Evolutionary conservation across 148 eudicot species (phyloP), one percentile per base, ranked within the genome.

Genomic region (Bassia scoparia): DNA sequence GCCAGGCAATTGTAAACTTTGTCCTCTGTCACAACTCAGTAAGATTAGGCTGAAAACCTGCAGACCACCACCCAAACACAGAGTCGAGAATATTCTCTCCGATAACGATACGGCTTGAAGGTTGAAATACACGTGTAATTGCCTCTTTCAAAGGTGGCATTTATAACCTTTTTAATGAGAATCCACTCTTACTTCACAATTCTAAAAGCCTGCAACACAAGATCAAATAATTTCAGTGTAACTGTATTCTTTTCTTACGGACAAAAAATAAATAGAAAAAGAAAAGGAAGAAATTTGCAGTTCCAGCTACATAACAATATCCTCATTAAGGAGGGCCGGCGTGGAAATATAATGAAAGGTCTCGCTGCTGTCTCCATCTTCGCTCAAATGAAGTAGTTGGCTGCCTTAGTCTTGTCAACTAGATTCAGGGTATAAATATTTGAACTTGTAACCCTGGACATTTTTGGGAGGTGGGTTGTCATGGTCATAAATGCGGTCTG

Each of bases 241-340:
- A 54, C 18, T 49, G 31, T n/a, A 15, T 26, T 24, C 24, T 37
- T 44, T n/a, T 44, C n/a, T n/a, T 33, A 24, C 20, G 33, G n/a
- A 7, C 27, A 44, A 14, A 30, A 38, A 54, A 50, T n/a, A n/a
- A n/a, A 14, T 8, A 1, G 67, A 33, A 41, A 63, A 38, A 65
- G 41, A 24, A 29, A 66, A 43, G 3, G 29, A 26, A 24, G 13
- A 3, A 16, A 61, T 49, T 29, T 54, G 67, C 33, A 34, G 46
- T 35, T 70, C 24, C 20, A 67, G 43, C 58, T 68, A 87, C 97
- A 75, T 89, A 91, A n/a, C 97, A n/a, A 95, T 92, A 72, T 95
- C 99, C 74, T 95, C 99, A 33, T 95, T n/a, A 95, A 21, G 99
- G 99, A 29, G 99, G 99, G 10, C 99, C 99, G 21, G 99, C 99